Percentiles rank a stretch among this genome's conserved stretches.
Evolutionary conservation across 2,329 filamentous ascomycete species (phyloP).

Genomic region (Penicillium sp.): DNA sequence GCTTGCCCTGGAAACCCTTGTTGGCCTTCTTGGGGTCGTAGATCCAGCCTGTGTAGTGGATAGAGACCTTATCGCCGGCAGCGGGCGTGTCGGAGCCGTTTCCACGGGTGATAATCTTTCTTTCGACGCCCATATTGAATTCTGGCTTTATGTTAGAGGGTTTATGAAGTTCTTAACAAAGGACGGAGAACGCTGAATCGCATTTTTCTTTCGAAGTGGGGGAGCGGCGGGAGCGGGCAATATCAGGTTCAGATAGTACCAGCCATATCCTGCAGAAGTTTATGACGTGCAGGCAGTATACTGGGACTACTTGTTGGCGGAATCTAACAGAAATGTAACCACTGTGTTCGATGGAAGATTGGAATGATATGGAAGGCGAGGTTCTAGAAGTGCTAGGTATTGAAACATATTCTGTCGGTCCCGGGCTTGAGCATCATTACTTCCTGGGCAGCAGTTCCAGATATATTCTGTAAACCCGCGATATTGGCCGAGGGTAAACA

Average conservation of each 20-base stretch:
- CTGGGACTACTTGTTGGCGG: neutral
- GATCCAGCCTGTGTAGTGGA: constrained; percentile 86
- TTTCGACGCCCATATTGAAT: constrained; percentile 21
- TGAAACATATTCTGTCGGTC: too few species aligned
- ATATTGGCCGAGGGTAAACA: too few species aligned
- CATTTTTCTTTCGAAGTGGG: constrained; percentile 15
- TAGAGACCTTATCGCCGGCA: constrained; percentile 69
- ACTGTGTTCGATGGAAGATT: too few species aligned
- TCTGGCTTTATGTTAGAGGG: neutral
- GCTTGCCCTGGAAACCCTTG: constrained; percentile 60
- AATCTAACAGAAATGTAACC: too few species aligned
- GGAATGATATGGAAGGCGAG: too few species aligned
- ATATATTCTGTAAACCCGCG: too few species aligned
- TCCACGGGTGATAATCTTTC: constrained; percentile 46
- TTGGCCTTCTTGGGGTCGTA: constrained; percentile 61
- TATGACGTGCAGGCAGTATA: too few species aligned
- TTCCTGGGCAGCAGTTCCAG: too few species aligned
- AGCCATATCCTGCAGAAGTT: too few species aligned
- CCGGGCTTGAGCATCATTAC: too few species aligned
- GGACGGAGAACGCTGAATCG: constrained; percentile 16
- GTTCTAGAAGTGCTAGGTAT: too few species aligned
- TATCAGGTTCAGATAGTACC: too few species aligned
- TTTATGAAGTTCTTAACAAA: neutral
- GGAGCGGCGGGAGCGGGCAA: constrained; percentile 1
- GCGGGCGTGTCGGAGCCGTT: constrained; percentile 56